These are phyloP conservation scores for Microthyrium microscopicum DNA, from an alignment of 2,329 filamentous ascomycete genomes.

Conservation along the genomic window DNA sequence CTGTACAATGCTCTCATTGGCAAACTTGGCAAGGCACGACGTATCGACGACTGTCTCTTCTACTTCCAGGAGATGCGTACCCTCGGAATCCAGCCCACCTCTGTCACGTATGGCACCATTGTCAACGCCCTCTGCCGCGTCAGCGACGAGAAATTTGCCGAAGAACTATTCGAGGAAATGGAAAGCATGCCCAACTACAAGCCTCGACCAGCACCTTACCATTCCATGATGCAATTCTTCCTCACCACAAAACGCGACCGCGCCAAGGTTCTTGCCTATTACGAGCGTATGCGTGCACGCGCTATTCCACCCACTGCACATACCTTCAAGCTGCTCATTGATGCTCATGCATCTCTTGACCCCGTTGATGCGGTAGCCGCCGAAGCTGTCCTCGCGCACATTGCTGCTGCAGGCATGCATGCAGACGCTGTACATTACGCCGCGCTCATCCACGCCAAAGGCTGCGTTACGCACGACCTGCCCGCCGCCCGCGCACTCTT, in stretches of 20 bases:
- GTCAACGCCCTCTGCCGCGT: conserved; percentile 96
- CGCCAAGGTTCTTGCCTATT: conserved; percentile 83
- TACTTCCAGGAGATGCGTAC: conserved; percentile 97
- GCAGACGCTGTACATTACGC: conserved; percentile 93
- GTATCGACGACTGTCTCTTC: conserved; percentile 93
- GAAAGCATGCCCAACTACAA: conserved; percentile 98
- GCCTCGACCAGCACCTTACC: conserved; percentile 89
- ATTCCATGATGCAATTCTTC: conserved; percentile 99
- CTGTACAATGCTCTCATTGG: conserved; percentile 96
- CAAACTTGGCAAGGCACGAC: conserved; percentile 92
- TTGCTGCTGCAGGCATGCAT: conserved; percentile 54
- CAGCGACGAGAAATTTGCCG: conserved; percentile 92
- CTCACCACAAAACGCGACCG: conserved; percentile 93
- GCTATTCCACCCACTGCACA: conserved; percentile 84
- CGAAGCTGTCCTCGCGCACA: conserved; percentile 64
- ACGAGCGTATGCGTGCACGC: conserved; percentile 79
- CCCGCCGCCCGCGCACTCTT: conserved; percentile 68
- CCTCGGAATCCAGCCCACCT: conserved; percentile 84
- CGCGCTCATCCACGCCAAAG: conserved; percentile 86
- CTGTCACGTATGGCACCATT: conserved; percentile 94
- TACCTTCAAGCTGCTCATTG: conserved; percentile 93
- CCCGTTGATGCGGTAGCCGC: conserved; percentile 79
- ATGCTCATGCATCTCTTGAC: conserved; percentile 86
- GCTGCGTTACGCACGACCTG: conserved; percentile 86
- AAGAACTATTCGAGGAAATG: conserved; percentile 98